phyloP scores from a whole-genome alignment of 2,329 filamentous ascomycete species.

The Paecilomyces formosus region DNA sequence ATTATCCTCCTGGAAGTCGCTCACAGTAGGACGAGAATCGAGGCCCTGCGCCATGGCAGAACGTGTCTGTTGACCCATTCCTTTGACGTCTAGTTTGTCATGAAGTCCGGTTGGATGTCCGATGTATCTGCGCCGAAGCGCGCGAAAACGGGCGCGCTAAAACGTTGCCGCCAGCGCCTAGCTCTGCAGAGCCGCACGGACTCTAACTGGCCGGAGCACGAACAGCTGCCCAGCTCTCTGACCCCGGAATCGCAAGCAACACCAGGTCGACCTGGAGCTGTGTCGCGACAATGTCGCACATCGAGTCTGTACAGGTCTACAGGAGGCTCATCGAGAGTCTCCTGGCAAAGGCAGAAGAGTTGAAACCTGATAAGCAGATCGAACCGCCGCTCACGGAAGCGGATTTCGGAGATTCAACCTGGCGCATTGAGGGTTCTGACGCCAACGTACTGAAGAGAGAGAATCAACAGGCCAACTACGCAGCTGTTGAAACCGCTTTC shows the following conservation, averaged over 20 bases:
- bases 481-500: conserved; percentile 74
- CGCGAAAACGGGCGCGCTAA: conserved; percentile 13
- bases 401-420: conserved; percentile 41
- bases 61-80: conserved; percentile 34
- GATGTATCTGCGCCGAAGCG: conserved; percentile 21
- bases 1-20: conserved; percentile 35
- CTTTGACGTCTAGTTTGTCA: conserved; percentile 33
- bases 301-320: conserved; percentile 37
- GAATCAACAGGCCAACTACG: conserved; percentile 50
- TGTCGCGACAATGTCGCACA: conserved; percentile 21
- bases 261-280: background rate
- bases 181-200: conserved; percentile 23
- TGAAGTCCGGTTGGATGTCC: conserved; percentile 49
- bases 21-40: conserved; percentile 35
- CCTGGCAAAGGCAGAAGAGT: conserved; percentile 50
- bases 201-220: background rate
- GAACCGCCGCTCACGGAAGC: conserved; percentile 69
- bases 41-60: conserved; percentile 52
- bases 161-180: conserved; percentile 12
- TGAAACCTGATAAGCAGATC: conserved; percentile 55
- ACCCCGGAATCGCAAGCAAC: background rate
- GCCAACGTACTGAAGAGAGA: conserved; percentile 24
- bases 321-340: conserved; percentile 49
- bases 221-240: background rate
- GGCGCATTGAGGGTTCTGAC: conserved; percentile 23